A percentile compares a stretch with the other conserved stretches of the same genome.
Evolutionary conservation across 176 grass and related monocot genomes (phyloP).

Genomic region (Miscanthus lutarioriparius): DNA sequence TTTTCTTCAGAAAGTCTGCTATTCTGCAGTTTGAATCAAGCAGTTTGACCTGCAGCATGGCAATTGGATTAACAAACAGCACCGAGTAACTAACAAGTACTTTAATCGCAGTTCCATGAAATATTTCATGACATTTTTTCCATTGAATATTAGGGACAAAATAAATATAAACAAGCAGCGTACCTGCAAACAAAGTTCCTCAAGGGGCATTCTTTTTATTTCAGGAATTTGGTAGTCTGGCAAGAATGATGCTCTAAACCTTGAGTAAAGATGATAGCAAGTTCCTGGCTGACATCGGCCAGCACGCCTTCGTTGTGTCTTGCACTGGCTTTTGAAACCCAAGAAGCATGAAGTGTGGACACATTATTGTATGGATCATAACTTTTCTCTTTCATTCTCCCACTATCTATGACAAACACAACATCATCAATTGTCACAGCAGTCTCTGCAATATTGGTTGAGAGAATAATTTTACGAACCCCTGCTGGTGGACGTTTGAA

Average conservation of each 20-base stretch:
- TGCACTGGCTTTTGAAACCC: conserved; percentile 93
- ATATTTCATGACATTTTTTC: conserved; percentile 17
- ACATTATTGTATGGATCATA: conserved; percentile 99
- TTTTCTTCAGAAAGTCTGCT: conserved; percentile 82
- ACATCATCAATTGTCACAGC: conserved; percentile 97
- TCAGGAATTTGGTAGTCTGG: conserved; percentile 85
- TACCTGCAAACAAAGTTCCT: conserved; percentile 96
- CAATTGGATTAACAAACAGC: conserved; percentile 33
- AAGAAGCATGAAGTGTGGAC: conserved; percentile 91
- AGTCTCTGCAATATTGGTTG: conserved; percentile 97
- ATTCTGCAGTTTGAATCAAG: conserved; percentile 74
- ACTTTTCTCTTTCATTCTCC: conserved; percentile 98
- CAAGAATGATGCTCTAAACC: conserved; percentile 71
- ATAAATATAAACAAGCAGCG: conserved; percentile 27
- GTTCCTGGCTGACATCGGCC: conserved; percentile 91
- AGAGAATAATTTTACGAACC: conserved; percentile 95
- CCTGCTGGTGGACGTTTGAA: conserved; percentile 66
- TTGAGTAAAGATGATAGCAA: conserved; percentile 96
- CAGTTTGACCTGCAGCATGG: conserved; percentile 73
- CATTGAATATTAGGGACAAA: conserved; percentile 16
- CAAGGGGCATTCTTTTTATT: conserved; percentile 97
- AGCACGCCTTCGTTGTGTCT: conserved; percentile 85
- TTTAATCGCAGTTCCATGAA: background rate
- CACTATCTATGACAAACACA: conserved; percentile 93
- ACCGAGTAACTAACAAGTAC: conserved; percentile 20